Percentiles rank a stretch among this genome's conserved stretches.
phyloP scores from a whole-genome alignment of 768 basidiomycete species.

The Rhizopogon salebrosus region DNA sequence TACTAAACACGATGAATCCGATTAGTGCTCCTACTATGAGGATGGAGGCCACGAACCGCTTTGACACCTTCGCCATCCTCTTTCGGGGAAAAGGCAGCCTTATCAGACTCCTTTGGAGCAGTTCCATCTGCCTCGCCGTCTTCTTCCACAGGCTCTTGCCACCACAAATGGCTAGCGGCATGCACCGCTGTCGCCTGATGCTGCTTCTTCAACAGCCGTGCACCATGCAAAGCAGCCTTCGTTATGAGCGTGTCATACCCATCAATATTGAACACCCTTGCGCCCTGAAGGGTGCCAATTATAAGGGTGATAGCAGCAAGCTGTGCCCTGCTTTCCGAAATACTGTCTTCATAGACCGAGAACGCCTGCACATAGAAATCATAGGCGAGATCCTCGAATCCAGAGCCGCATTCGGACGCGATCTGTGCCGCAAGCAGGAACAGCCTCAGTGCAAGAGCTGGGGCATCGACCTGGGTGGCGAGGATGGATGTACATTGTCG shows the following conservation, averaged over 20 bases:
- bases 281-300: slow-evolving; percentile 84
- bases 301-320: slow-evolving; percentile 96
- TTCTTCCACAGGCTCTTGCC: slow-evolving; percentile 67
- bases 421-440: slow-evolving; percentile 96
- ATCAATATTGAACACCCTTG: slow-evolving; percentile 87
- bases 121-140: slow-evolving; percentile 34
- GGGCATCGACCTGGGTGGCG: slow-evolving; percentile 88
- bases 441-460: slow-evolving; percentile 85
- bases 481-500: slow-evolving; percentile 92
- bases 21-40: not conserved
- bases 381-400: slow-evolving; percentile 93
- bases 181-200: slow-evolving; percentile 95
- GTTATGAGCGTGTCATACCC: slow-evolving; percentile 98
- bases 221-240: slow-evolving; percentile 96
- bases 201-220: slow-evolving; percentile 95
- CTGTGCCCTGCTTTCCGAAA: slow-evolving; percentile 93
- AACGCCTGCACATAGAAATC: slow-evolving; percentile 98
- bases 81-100: slow-evolving; percentile 12
- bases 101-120: slow-evolving; percentile 21
- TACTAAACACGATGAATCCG: slow-evolving; percentile 37
- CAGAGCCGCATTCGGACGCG: slow-evolving; percentile 88
- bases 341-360: slow-evolving; percentile 95
- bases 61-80: slow-evolving; percentile 43
- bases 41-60: slow-evolving; percentile 42
- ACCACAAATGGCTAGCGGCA: slow-evolving; percentile 96